Base-by-base conservation (phyloP, 768 basidiomycete genomes). In the Boletus fagicola region DNA sequence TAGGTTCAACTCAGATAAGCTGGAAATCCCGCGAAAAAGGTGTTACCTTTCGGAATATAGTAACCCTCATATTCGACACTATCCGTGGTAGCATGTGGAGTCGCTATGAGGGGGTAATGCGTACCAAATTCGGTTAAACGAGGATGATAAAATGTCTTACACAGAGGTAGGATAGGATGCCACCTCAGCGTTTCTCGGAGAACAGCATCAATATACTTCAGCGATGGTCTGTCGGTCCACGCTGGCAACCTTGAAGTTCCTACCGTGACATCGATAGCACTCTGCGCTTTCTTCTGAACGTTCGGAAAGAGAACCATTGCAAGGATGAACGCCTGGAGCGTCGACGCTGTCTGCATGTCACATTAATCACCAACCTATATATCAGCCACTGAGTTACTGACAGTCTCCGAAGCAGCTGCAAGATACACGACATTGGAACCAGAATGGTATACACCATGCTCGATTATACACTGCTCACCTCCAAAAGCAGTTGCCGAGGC, bases 281-380 rank as follows among this genome's bases (percentile, higher is more conserved):
- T 56, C 43, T 72, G 74, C 3, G 72, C 74, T 36, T 59, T 67
- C 30, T 24, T 54, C 53, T 70, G 65, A 24, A 65, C 58, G 9
- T 68, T 64, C 2, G 72, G 75, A 53, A 71, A 64, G 16, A 65
- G 62, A 5, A 66, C 62, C 74, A 76, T 76, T 4, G 73, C 71
- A 24, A 73, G 68, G n/a, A 75, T 33, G 52, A 76, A 74, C 5
- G 59, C 68, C 36, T 59, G 62, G 13, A 77, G 57, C 9, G 60
- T 52, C 9, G 69, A 65, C 2, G 62, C 57, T 6, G 69, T 70
- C 70, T 71, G 36, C 20, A 54, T 1, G 40, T 36, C 35, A 31
- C 33, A 12, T 51, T n/a, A 35, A 40, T 26, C 20, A 20, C 31
- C 15, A 48, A n/a, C 18, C 42, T 33, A 30, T 28, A 15, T 7